Percentiles rank a stretch among this genome's conserved stretches.
Conservation (phyloP, 805 yeast species). For the Candida xyloterini region DNA sequence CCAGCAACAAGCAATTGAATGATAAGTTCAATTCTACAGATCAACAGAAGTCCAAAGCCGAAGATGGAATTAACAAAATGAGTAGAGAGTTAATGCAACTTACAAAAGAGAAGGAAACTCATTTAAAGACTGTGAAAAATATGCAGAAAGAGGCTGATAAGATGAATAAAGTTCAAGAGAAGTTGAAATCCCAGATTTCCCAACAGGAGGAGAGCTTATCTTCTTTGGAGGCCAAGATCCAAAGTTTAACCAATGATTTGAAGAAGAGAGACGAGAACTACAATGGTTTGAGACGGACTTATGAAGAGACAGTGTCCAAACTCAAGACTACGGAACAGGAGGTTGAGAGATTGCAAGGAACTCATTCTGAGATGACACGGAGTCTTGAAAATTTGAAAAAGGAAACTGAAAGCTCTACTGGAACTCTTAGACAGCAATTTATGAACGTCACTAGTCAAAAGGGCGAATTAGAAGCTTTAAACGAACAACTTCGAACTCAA, state of each 20-base stretch:
- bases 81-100: constrained; percentile 73
- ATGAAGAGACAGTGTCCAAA: constrained; percentile 26
- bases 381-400: constrained; percentile 29
- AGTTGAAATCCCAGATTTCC: constrained; percentile 26
- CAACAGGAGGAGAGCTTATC: constrained; percentile 24
- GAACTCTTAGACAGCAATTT: constrained; percentile 2
- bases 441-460: constrained; percentile 3
- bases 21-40: constrained; percentile 31
- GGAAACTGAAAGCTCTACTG: constrained; percentile 1
- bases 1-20: constrained; percentile 27
- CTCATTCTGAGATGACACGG: constrained; percentile 5
- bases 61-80: constrained; percentile 88
- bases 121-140: constrained; percentile 41
- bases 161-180: constrained; percentile 35
- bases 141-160: constrained; percentile 41
- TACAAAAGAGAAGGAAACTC: constrained; percentile 53
- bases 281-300: constrained; percentile 21
- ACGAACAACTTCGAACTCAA: not conserved
- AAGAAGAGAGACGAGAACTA: constrained; percentile 24
- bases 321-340: constrained; percentile 24
- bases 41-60: constrained; percentile 50
- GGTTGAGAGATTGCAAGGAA: constrained; percentile 18
- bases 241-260: constrained; percentile 18
- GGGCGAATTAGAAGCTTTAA: constrained; percentile 6
- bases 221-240: constrained; percentile 20